These are phyloP conservation scores for Hypsizygus marmoreus DNA, from an alignment of 768 basidiomycete species.

Conservation along the genomic window DNA sequence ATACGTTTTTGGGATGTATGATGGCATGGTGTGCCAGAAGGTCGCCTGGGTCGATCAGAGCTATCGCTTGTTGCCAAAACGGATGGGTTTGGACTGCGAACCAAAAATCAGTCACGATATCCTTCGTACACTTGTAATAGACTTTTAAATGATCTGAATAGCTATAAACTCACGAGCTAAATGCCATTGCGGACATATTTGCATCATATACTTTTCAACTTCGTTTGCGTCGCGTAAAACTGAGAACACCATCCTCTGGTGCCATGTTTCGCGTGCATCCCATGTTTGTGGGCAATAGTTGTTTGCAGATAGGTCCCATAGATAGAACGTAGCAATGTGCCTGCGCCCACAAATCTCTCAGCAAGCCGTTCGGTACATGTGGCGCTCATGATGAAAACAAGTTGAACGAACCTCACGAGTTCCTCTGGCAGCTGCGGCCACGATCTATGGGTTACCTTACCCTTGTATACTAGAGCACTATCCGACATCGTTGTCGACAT, in stretches of 20 bases:
- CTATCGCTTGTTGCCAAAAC: constrained; percentile 70
- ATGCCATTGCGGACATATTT: constrained; percentile 61
- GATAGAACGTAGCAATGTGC: constrained; percentile 59
- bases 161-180: constrained; percentile 51
- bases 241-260: constrained; percentile 60
- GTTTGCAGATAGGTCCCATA: constrained; percentile 46
- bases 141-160: constrained; percentile 1
- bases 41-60: constrained; percentile 65
- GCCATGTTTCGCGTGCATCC: constrained; percentile 59
- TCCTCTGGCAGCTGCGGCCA: constrained; percentile 66
- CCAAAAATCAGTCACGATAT: constrained; percentile 7
- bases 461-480: constrained; percentile 47
- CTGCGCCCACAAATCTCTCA: constrained; percentile 30
- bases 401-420: constrained; percentile 52
- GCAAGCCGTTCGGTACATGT: constrained; percentile 32
- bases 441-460: constrained; percentile 55
- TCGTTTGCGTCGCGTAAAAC: constrained; percentile 63
- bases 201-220: constrained; percentile 61
- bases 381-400: constrained; percentile 20
- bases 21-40: constrained; percentile 49
- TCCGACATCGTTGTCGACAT: constrained; percentile 26
- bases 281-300: constrained; percentile 50
- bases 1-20: constrained; percentile 40
- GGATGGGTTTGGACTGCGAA: constrained; percentile 64
- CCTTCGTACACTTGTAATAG: constrained; percentile 8